These are phyloP conservation scores for Vigna radiata DNA, from an alignment of 306 rosid species.

Conservation along the genomic window DNA sequence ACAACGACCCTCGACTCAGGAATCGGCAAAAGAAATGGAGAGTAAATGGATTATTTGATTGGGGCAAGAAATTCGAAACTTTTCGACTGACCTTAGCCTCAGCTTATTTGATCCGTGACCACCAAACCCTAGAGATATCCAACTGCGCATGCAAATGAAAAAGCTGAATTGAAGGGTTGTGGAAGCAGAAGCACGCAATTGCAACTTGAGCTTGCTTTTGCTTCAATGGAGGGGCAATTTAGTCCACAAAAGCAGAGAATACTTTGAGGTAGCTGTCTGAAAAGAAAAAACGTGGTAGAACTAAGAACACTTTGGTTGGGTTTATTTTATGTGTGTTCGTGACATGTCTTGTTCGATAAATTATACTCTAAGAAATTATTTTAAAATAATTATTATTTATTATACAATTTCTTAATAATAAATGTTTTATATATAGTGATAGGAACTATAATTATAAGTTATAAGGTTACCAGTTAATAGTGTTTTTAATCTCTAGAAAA, in stretches of 20 bases:
- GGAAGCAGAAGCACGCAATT: conserved; percentile 21
- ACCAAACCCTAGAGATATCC: conserved; percentile 52
- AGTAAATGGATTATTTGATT: conserved; percentile 11
- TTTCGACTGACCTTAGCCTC: conserved; percentile 45
- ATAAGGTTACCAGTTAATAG: no score
- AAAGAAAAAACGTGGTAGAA: background rate
- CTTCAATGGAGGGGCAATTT: conserved; percentile 36
- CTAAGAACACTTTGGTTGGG: background rate
- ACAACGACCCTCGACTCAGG: conserved; percentile 38
- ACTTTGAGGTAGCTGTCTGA: conserved; percentile 14
- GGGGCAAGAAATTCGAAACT: conserved; percentile 22
- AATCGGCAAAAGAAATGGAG: conserved; percentile 27
- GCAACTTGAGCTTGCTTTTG: background rate
- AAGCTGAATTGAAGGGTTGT: conserved; percentile 36
- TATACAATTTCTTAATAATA: no score
- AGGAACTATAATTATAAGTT: no score
- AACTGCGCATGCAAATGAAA: conserved; percentile 40
- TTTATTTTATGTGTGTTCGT: background rate
- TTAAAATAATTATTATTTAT: no score
- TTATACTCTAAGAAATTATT: no score
- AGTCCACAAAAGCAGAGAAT: conserved; percentile 35
- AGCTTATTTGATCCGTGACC: conserved; percentile 33
- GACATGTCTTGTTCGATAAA: background rate
- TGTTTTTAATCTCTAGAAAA: no score
- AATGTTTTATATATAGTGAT: no score